Percentiles rank a stretch among this genome's conserved stretches.
Evolutionary conservation across 306 rosid species (phyloP).

Genomic region (Trichosanthes truncata): DNA sequence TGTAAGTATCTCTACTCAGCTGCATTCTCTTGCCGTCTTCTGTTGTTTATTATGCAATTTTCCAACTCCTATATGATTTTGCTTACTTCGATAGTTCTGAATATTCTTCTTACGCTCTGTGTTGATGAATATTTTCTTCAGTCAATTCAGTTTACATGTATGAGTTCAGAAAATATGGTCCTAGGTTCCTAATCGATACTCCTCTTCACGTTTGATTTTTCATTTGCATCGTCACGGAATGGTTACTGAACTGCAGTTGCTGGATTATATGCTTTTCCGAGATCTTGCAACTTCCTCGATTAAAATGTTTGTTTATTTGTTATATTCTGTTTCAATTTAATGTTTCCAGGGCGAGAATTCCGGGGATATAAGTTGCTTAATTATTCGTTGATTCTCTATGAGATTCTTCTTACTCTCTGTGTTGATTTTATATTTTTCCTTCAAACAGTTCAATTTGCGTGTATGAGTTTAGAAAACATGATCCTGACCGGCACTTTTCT

Average conservation of each 20-base stretch:
- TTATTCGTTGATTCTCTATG: background rate
- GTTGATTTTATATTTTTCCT: background rate
- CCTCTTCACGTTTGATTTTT: background rate
- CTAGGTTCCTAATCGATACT: background rate
- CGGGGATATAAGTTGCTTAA: background rate
- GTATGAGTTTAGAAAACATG: background rate
- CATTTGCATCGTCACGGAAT: background rate
- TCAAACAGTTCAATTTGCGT: background rate
- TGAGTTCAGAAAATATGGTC: background rate
- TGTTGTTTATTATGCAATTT: background rate
- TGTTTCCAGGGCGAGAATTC: background rate
- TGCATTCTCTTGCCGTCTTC: background rate
- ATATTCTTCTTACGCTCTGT: background rate
- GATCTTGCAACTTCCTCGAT: background rate
- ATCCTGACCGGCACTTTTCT: background rate
- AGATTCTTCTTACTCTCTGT: background rate
- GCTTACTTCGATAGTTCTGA: background rate
- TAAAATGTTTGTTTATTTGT: background rate
- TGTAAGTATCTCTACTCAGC: conserved; percentile 9
- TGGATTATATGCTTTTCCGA: background rate
- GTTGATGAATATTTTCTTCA: background rate
- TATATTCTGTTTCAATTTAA: background rate
- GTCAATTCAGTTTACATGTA: background rate
- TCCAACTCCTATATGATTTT: background rate
- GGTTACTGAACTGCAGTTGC: background rate